Base-by-base conservation (phyloP, 2,329 filamentous ascomycete genomes). In the Penicillium occitanis region DNA sequence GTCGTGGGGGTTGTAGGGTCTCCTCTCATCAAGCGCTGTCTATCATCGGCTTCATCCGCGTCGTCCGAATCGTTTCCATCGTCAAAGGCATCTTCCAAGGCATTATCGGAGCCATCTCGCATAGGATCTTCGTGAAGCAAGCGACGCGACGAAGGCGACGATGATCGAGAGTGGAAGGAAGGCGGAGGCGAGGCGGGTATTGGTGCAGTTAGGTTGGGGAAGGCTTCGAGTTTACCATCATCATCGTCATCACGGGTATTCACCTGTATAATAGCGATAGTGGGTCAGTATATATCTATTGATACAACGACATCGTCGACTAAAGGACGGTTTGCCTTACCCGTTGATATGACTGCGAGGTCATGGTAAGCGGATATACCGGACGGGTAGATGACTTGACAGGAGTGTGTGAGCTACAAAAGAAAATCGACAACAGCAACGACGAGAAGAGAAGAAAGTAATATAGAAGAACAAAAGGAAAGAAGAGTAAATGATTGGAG, bases 11-110 rank as follows among this genome's bases (percentile, higher is more conserved):
- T 62, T 71, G 75, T 46, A 66, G 74, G 80, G 68, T 82, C 88
- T 71, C 88, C 88, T 71, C 91, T 88, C 82, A 97, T 93, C 73
- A 98, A 80, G 70, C 93, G 88, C 79, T 95, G 92, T 71, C 93
- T 87, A 78, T 97, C 92, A 76, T 96, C 92, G 66, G 86, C 84
- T 67, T 90, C 89, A 72, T 91, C 83, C 68, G 88, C 87, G 64
- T 85, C 89, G 69, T 90, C 90, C 42, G 83, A 85, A 68, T 90
- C 91, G 68, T 89, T 90, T 70, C 90, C 91, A 73, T 90, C 88
- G 75, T 92, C 94, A 77, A 99, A 99, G 0, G 95, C 93, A 76
- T 98, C 94, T 71, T 91, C 92, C 14, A 99, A 86, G n/a, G 91
- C 90, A 68, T 90, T 85, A 73, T 97, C 89, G 68, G 92, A 90